Evolutionary conservation across 2,329 filamentous ascomycete genomes (phyloP), one percentile per base, ranked within the genome.

Genomic region (Arthrobotrys megalospora): DNA sequence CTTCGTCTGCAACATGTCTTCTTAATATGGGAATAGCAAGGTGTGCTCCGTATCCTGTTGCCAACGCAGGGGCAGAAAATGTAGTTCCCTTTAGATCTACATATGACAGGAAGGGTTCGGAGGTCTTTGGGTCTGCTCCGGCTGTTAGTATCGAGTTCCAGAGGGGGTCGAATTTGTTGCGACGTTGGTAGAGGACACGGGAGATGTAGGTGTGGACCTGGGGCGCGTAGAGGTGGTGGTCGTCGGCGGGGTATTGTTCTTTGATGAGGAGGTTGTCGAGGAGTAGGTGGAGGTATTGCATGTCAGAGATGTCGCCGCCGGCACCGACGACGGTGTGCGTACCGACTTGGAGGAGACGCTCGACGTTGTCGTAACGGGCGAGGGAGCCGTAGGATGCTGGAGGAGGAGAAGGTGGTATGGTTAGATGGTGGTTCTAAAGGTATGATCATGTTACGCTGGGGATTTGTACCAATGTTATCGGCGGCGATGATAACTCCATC

Each of bases 131-230:
- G 24, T 96, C 93, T 82, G 98, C 88, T 28, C 96, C 96, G 64
- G 92, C 95, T 65, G 99, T 93, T 52, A 99, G 89, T 79, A 99
- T 87, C 84, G 94, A 91, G 87, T 98, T 99, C 96, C 96, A 99
- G 79, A 99, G 89, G 10, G 96, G 96, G 87, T 99, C 93, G 88
- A 99, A 96, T 84, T 97, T 93, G 83, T 91, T 93, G 83, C 96
- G 93, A 81, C 96, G 93, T 86, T 92, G 91, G 89, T 99, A 99
- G 85, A 99, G 90, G 81, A 98, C 92, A 87, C 98, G 97, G 83
- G 93, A 89, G 75, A 99, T 90, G 86, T 98, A 99, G 85, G 92
- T 96, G 89, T 98, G 95, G 81, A 99, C 90, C 86, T 97, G 97
- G 85, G 93, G 92, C 71, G 96, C 96, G 84, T 92, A 93, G 83